These are phyloP conservation scores for Glebionis coronaria DNA, from an alignment of 129 eudicot species.

Conservation along the genomic window DNA sequence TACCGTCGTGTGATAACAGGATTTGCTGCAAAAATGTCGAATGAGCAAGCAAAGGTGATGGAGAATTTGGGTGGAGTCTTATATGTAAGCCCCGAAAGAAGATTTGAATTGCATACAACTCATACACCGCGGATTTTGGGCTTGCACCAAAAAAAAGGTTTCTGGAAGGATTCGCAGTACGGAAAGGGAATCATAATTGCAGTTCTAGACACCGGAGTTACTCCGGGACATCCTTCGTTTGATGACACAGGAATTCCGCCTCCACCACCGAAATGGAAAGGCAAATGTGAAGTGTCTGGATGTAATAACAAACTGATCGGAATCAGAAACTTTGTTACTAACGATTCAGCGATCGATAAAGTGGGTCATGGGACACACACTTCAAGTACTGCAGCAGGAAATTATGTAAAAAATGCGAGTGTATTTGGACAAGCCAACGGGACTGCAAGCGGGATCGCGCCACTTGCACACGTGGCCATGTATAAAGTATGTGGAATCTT, in stretches of 20 bases:
- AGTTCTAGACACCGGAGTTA: no score
- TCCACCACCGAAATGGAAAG: no score
- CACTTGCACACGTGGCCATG: conserved; percentile 4
- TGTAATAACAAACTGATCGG: no score
- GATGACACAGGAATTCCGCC: no score
- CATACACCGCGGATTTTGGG: neutral
- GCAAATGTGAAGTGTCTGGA: no score
- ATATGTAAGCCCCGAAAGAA: neutral
- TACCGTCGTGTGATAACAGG: neutral
- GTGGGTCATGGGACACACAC: no score
- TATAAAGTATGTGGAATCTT: neutral
- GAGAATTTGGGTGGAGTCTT: neutral
- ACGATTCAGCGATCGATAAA: no score
- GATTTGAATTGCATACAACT: neutral
- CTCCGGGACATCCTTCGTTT: no score
- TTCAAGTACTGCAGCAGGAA: neutral
- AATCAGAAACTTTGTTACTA: no score
- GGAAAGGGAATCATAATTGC: neutral
- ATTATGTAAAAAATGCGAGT: neutral
- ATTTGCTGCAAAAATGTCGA: neutral
- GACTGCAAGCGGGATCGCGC: neutral
- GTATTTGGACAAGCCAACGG: neutral
- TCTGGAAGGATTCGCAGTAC: neutral
- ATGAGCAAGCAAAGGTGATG: neutral
- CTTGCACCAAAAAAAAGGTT: neutral